Conservation (phyloP, 805 yeast species). For the Starmerella gropengiesseri region DNA sequence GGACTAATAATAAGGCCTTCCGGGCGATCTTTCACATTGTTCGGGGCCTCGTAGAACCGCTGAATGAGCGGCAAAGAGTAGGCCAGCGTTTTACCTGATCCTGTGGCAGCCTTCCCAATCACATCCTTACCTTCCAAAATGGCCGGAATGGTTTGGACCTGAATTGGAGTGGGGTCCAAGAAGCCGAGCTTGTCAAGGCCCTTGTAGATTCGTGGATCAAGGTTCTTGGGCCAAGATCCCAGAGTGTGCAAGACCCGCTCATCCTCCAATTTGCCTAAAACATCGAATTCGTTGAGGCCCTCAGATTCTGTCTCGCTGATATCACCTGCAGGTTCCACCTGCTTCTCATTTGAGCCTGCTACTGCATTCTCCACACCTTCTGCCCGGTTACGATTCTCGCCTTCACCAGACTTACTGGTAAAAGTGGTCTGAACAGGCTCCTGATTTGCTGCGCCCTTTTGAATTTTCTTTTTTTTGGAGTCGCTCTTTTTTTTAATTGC, state of each 20-base stretch:
- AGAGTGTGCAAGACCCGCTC: constrained; percentile 23
- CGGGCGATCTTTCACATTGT: constrained; percentile 7
- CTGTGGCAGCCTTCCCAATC: constrained; percentile 94
- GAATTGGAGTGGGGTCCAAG: constrained; percentile 72
- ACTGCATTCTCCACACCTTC: too few species aligned
- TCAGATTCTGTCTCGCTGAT: constrained; percentile 10
- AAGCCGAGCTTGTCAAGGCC: constrained; percentile 54
- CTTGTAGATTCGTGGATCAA: constrained; percentile 39
- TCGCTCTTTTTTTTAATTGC: constrained; percentile 32
- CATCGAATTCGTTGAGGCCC: constrained; percentile 13
- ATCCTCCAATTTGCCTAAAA: constrained; percentile 13
- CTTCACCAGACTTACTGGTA: too few species aligned
- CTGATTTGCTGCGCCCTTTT: too few species aligned
- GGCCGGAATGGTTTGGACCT: constrained; percentile 59
- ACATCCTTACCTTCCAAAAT: constrained; percentile 68
- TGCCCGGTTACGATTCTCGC: too few species aligned
- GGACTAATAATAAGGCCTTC: constrained; percentile 79
- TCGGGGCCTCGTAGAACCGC: constrained; percentile 32
- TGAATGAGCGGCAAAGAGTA: constrained; percentile 89
- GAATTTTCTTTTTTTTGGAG: constrained; percentile 30
- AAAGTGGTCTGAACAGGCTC: too few species aligned
- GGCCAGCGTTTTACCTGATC: constrained; percentile 95
- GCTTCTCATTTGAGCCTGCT: constrained; percentile 17
- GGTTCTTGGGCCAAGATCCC: constrained; percentile 30
- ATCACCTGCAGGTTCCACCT: constrained; percentile 2